Base-by-base conservation (phyloP, 441 rosid genomes). In the Geranium incanum region DNA sequence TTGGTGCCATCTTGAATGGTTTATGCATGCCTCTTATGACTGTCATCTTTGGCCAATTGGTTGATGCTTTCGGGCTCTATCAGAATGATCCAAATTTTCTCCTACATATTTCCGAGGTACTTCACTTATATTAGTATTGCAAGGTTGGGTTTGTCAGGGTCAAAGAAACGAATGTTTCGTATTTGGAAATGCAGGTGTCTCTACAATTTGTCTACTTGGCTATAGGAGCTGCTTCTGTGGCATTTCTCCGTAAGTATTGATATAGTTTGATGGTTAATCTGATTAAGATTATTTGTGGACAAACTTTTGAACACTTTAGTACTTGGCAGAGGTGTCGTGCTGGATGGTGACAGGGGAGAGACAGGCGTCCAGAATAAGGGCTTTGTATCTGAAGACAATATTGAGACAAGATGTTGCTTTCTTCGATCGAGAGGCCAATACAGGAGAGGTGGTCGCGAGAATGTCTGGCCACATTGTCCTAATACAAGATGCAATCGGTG, bases 321-420 rank as follows among this genome's bases (percentile, higher is more conserved):
- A 50, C 16, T 4, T 67, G 77, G 72, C 84, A 91, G 97, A 91
- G 92, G 86, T 91, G 28, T 55, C 92, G 18, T 85, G 88, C 66
- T 91, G 97, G 97, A 91, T 89, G 88, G 87, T 88, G 60, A 87
- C 97, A 0, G 96, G 96, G 57, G 97, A 92, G 73, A 87, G 93
- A 55, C 97, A 92, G 68, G 83, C 94, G 0, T 74, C 91, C 0
- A 79, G 89, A 0, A 89, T 92, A 55, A 79, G 97, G 50, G 80
- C 84, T 33, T 69, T 89, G 70, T 89, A 92, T 77, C 71, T 92
- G 68, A 87, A 86, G 74, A 85, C 96, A 2, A 85, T 92, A 73
- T 67, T 92, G 74, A 83, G 96, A 75, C 96, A 92, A 77, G 97
- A 92, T 45, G 84, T 89, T 48, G 89, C 80, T 19, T 92, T 81